phyloP scores from a whole-genome alignment of 2,329 filamentous ascomycete species.

The Emergomyces pasteurianus region DNA sequence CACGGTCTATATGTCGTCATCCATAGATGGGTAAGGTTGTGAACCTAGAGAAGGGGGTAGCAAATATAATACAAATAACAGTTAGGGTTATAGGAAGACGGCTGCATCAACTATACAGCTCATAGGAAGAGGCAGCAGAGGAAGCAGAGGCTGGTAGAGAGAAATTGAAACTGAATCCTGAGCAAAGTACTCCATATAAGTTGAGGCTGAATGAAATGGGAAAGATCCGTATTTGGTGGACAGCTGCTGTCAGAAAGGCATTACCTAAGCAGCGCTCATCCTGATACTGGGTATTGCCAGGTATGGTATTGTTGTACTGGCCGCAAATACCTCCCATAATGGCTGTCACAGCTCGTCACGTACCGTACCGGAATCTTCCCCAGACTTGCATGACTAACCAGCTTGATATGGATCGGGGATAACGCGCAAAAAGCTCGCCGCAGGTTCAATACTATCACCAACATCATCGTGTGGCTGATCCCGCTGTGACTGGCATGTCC shows the following conservation, averaged over 20 bases:
- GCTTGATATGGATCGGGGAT: background rate
- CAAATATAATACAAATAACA: background rate
- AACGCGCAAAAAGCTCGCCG: constrained; percentile 1
- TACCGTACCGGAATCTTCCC: background rate
- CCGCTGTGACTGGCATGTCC: background rate
- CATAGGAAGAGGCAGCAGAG: background rate
- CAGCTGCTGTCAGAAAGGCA: background rate
- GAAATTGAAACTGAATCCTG: background rate
- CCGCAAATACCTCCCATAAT: background rate
- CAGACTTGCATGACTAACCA: background rate
- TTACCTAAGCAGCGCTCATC: background rate
- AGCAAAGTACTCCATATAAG: background rate
- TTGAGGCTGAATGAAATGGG: background rate
- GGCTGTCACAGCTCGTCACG: background rate
- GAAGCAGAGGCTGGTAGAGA: background rate
- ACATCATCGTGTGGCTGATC: background rate
- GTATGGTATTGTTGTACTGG: background rate
- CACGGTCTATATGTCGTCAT: background rate
- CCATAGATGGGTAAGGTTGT: background rate
- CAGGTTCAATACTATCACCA: background rate
- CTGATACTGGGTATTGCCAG: background rate
- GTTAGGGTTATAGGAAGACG: background rate
- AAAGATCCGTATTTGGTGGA: too few relatives aligned
- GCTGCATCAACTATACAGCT: background rate
- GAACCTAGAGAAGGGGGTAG: background rate